Evolutionary conservation across 2,329 filamentous ascomycete species (phyloP), one percentile per base, ranked within the genome.

Genomic region (Penicillium sp.): DNA sequence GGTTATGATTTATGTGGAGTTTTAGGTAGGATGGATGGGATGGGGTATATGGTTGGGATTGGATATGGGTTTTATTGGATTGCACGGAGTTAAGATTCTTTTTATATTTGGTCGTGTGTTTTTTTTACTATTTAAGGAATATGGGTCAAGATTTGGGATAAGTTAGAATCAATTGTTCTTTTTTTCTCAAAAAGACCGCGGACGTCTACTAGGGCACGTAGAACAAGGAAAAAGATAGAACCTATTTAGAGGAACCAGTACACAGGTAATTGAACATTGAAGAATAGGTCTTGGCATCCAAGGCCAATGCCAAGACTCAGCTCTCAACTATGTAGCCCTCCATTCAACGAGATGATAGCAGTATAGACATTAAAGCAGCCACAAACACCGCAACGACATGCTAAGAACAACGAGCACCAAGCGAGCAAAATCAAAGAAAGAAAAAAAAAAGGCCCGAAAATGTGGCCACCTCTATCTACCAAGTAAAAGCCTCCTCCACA

Each of bases 401-500:
- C 26, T 22, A 37, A 15, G 10, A 33, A 50, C 44, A 40, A 28
- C 7, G n/a, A 47, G 17, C 26, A 47, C 10, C 28, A 54, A 44
- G 2, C 3, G 8, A 24, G 37, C 4, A 24, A 22, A 5, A 26
- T n/a, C 19, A 54, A 59, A 30, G n/a, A 24, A 59, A 47, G 47
- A 60, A 47, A 45, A 61, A 19, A 37, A 54, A 30, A 33, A 6
- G 10, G 15, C 28, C 28, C n/a, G 9, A 35, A 10, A 54, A n/a
- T 2, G 3, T 26, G 9, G 33, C 51, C n/a, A 19, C n/a, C 8
- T 37, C 19, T 26, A 19, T 61, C 65, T 73, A 89, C 79, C 87
- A 89, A 1, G 86, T 88, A 75, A 89, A 89, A 42, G 85, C 85
- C 77, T 89, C 87, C 72, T 89, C 87, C 22, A 86, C 81, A 74